Evolutionary conservation across 768 basidiomycete species (phyloP), one percentile per base, ranked within the genome.

Genomic region (Lactarius tabidus): DNA sequence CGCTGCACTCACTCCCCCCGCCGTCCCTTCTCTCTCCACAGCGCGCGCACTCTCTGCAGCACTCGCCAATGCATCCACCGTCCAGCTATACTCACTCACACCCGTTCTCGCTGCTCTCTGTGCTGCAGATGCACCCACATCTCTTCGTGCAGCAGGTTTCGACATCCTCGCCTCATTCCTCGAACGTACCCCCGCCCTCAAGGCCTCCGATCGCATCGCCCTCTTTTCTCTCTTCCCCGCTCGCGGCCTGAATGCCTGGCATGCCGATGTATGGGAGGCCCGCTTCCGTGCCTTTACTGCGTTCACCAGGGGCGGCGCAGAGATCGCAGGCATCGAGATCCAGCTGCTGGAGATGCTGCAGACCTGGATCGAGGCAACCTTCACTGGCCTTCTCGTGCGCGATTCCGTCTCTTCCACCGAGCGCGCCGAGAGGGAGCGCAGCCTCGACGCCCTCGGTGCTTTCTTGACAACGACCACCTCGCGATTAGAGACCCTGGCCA

Each of bases 151-250:
- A 9, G 81, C 85, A 0, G 91, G 90, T 1, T 90, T 81, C 69
- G 90, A 92, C 63, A 84, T 91, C 66, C 78, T 91, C 59, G 79
- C 86, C 17, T 81, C 87, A 3, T 92, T 87, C 72, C 85, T 84
- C 77, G 84, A 88, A 70, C 85, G 86, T 71, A 77, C 74, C 26
- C 84, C 85, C 59, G 70, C 72, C 26, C 75, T 85, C 26, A 75
- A 77, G 1, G 86, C 84, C 2, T 78, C 84, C 1, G 89, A 91
- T 64, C 79, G 85, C 31, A 74, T 89, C 12, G 78, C 85, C 0
- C 87, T 85, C 65, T 84, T 91, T 59, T 82, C 86, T 18, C 76
- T 91, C 36, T 86, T 92, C 72, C 75, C 84, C 3, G 79, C 75
- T 18, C 71, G 75, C 6, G 71, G 77, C 3, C 48, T 38, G 12